Evolutionary conservation across 148 eudicot species (phyloP).

Genomic region (Fallopia convolvulus): DNA sequence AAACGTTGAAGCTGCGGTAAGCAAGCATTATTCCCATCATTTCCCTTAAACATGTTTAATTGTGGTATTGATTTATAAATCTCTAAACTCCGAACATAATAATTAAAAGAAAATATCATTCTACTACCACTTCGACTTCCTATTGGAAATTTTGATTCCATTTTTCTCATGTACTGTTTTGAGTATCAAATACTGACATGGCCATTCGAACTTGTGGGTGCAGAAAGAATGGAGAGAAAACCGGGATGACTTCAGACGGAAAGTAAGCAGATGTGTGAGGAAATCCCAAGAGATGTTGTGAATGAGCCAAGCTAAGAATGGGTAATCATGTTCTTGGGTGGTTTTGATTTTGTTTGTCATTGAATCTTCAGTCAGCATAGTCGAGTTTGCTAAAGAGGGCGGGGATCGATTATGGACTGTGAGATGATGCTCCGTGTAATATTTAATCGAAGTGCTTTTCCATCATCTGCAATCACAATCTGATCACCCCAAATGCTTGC

Average conservation of each 20-base stretch:
- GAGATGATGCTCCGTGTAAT: background rate
- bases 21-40: slow-evolving; percentile 7
- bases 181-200: background rate
- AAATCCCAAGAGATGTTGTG: slow-evolving; percentile 42
- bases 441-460: background rate
- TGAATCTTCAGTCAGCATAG: background rate
- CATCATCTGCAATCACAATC: background rate
- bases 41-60: too few species aligned
- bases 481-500: background rate
- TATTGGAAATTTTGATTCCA: too few species aligned
- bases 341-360: background rate
- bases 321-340: background rate
- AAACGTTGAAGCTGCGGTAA: slow-evolving; percentile 67
- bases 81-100: background rate
- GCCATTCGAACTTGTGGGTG: background rate
- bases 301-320: background rate
- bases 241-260: slow-evolving; percentile 31
- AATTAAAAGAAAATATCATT: too few species aligned
- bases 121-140: background rate
- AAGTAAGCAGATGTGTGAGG: slow-evolving; percentile 39
- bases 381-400: background rate
- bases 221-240: slow-evolving; percentile 51
- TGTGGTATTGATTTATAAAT: background rate
- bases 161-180: too few species aligned
- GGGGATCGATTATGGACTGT: slow-evolving; percentile 10